phyloP scores from a whole-genome alignment of 108 stramenopile species.

The Skeletonema costatum region DNA sequence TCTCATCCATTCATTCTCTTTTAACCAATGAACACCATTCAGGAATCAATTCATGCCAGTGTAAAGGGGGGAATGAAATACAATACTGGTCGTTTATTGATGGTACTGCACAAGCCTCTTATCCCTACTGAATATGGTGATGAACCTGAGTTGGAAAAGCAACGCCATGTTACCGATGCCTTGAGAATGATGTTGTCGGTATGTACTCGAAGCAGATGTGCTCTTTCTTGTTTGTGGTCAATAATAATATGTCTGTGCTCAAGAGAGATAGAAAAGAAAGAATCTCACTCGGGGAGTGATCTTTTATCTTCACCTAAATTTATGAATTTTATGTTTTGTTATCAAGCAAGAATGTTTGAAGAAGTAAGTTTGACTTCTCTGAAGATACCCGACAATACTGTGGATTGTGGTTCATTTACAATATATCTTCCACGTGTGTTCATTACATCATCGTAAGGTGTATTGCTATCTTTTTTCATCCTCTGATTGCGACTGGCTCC shows the following conservation, averaged over 20 bases:
- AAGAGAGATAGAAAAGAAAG: neutral
- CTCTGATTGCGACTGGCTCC: neutral
- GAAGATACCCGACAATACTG: neutral
- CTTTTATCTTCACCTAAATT: neutral
- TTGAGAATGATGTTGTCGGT: neutral
- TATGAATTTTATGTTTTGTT: neutral
- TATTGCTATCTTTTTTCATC: neutral
- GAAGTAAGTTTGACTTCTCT: neutral
- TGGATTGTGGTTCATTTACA: neutral
- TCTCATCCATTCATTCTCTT: neutral
- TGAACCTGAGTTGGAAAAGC: conserved; percentile 36
- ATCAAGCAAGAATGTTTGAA: neutral
- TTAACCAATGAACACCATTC: neutral
- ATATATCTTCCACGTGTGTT: neutral
- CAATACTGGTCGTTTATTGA: conserved; percentile 86
- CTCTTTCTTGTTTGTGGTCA: neutral
- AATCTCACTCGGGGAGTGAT: too few species aligned
- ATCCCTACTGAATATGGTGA: conserved; percentile 38
- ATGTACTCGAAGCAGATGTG: neutral
- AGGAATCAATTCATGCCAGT: conserved; percentile 74
- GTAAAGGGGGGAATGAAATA: conserved; percentile 90
- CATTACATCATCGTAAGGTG: neutral
- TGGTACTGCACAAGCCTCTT: conserved; percentile 81
- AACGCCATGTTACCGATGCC: conserved; percentile 46
- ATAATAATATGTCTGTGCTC: neutral